phyloP scores from a whole-genome alignment of 1,284 basidiomycete species.

The Rhodotorula sp. region DNA sequence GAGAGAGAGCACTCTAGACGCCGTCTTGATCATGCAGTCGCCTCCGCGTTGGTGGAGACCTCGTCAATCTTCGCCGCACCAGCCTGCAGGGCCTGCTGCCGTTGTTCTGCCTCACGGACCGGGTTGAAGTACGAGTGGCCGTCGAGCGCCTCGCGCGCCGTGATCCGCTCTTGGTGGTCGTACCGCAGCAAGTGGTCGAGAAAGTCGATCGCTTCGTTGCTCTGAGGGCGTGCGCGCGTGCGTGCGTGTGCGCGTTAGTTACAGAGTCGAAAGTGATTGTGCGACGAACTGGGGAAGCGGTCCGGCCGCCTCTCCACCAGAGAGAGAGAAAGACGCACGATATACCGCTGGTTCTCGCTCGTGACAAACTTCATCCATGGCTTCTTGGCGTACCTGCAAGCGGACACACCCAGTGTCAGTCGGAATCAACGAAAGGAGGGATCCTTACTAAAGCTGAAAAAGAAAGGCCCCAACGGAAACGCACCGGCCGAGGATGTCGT shows the following conservation, averaged over 20 bases:
- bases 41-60: not conserved
- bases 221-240: slow-evolving; percentile 84
- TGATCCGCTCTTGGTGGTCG: slow-evolving; percentile 68
- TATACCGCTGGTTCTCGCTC: slow-evolving; percentile 29
- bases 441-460: not conserved
- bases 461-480: not conserved
- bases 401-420: not conserved
- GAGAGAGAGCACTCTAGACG: not conserved
- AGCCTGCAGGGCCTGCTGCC: not conserved
- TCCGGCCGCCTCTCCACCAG: not conserved
- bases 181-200: slow-evolving; percentile 65
- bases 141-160: slow-evolving; percentile 80
- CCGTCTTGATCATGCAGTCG: not conserved
- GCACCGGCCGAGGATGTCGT: slow-evolving; percentile 78
- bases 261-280: not conserved
- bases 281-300: not conserved
- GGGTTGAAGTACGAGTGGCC: slow-evolving; percentile 75
- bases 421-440: too few species aligned
- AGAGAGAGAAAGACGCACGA: not conserved
- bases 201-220: slow-evolving; percentile 95
- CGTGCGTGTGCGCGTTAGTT: too few species aligned
- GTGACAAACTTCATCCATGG: slow-evolving; percentile 92
- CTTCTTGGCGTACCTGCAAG: slow-evolving; percentile 65
- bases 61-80: not conserved
- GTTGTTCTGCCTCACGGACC: slow-evolving; percentile 4